phyloP scores from a whole-genome alignment of 148 eudicot genomes.

The Bassia scoparia region DNA sequence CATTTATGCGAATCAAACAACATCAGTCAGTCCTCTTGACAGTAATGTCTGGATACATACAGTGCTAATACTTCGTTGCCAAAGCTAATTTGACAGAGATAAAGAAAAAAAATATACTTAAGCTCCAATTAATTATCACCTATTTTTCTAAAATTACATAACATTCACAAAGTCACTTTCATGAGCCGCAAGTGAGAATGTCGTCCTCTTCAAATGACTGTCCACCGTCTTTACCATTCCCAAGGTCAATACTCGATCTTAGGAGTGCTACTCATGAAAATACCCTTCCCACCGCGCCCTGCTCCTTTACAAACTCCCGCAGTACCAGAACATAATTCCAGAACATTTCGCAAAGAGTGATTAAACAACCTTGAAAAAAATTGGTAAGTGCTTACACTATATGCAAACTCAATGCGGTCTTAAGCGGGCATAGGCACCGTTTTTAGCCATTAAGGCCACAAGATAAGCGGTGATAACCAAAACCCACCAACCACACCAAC shows the following conservation, averaged over 20 bases:
- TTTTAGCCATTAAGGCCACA: conserved; percentile 85
- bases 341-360: neutral
- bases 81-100: too few species aligned
- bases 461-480: conserved; percentile 96
- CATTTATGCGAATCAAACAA: too few species aligned
- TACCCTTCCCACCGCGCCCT: conserved; percentile 89
- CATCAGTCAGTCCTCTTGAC: too few species aligned
- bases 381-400: conserved; percentile 49
- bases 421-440: conserved; percentile 83
- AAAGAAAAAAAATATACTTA: too few species aligned
- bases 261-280: conserved; percentile 48
- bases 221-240: conserved; percentile 99
- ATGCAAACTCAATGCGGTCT: conserved; percentile 75
- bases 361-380: neutral
- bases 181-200: conserved; percentile 93
- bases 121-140: too few species aligned
- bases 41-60: too few species aligned
- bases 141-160: too few species aligned
- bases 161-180: conserved; percentile 76
- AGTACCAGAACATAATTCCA: conserved; percentile 16
- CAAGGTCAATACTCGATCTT: conserved; percentile 56
- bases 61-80: too few species aligned
- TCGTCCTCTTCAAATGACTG: conserved; percentile 89
- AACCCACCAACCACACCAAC: conserved; percentile 97
- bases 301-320: conserved; percentile 88